Base-by-base conservation (phyloP, 2,329 filamentous ascomycete species). In the Rasamsonia emersonii region DNA sequence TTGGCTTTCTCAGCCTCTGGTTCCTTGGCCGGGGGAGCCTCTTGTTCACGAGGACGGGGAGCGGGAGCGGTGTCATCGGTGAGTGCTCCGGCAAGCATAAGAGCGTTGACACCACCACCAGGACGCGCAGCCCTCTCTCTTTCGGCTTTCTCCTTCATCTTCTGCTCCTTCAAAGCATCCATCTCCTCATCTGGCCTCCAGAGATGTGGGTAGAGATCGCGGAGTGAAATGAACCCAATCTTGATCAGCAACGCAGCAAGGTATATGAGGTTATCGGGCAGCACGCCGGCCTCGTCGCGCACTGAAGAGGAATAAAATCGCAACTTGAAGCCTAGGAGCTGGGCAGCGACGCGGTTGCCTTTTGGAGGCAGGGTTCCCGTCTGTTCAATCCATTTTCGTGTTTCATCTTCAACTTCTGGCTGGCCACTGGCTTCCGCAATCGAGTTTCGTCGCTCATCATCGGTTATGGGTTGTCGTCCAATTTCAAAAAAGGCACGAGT, bases 281-380 rank as follows among this genome's bases (percentile, higher is more conserved):
- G 69, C 3, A 79, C 70, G 49, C 96, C 91, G 1, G 73, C 67
- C 33, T 78, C 72, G 38, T 84, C 77, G 35, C 89, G 76, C 20
- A 82, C 78, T 17, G 79, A 68, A 0, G 86, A 93, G 24, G 85
- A 82, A 53, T 98, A 98, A 58, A 94, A 98, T 9, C 85, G 83
- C 30, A 98, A 73, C 60, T 98, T 98, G 70, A 98, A 98, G 3
- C 91, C 91, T 9, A 98, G 77, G 3, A 98, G 72, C 54, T 96
- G 91, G 18, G 93, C 93, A 1, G 91, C 91, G 37, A 93, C 85
- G 25, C 81, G 77, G 54, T 95, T 98, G 18, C 93, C 91, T 18
- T 74, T 70, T 1, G 88, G 86, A 4, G 88, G 88, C 3, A 91
- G 62, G 0, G 84, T 93, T 35, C 79, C 80, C 3, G 89, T 95